Evolutionary conservation across 257 asterid genomes (phyloP).

Genomic region (Cinchona pubescens): DNA sequence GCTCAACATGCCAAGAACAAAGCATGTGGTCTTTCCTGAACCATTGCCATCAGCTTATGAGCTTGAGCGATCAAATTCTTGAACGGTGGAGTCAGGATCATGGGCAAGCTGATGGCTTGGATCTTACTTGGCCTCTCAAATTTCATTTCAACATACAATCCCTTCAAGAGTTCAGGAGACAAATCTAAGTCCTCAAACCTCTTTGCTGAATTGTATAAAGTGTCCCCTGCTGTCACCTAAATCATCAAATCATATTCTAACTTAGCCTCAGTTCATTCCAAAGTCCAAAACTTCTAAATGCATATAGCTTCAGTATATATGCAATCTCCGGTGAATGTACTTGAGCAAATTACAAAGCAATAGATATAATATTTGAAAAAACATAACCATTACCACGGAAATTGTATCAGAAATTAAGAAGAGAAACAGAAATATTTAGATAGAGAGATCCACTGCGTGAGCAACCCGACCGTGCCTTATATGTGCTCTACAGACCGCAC

Average conservation of each 20-base stretch:
- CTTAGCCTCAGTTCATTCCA: neutral
- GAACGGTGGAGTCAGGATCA: slow-evolving; percentile 83
- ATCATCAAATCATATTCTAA: slow-evolving; percentile 8
- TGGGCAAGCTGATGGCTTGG: slow-evolving; percentile 82
- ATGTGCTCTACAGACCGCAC: no score
- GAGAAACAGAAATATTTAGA: no score
- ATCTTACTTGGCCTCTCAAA: slow-evolving; percentile 85
- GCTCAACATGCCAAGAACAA: slow-evolving; percentile 96
- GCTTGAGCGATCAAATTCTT: slow-evolving; percentile 93
- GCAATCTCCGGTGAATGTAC: no score
- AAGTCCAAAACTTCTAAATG: neutral
- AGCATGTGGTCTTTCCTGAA: slow-evolving; percentile 95
- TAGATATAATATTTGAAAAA: no score
- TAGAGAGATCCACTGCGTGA: no score
- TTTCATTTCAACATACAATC: slow-evolving; percentile 78
- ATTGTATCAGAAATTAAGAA: no score
- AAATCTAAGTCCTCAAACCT: slow-evolving; percentile 81
- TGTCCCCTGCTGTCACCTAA: slow-evolving; percentile 75
- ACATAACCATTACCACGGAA: no score
- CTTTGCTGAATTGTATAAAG: slow-evolving; percentile 69
- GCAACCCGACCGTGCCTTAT: no score
- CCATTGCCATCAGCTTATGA: no score
- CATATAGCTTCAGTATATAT: neutral
- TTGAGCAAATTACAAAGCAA: no score
- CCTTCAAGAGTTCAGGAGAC: slow-evolving; percentile 67